These are phyloP conservation scores for Choanephora cucurbitarum DNA, from an alignment of 371 early-diverging fungal genomes.

Conservation along the genomic window DNA sequence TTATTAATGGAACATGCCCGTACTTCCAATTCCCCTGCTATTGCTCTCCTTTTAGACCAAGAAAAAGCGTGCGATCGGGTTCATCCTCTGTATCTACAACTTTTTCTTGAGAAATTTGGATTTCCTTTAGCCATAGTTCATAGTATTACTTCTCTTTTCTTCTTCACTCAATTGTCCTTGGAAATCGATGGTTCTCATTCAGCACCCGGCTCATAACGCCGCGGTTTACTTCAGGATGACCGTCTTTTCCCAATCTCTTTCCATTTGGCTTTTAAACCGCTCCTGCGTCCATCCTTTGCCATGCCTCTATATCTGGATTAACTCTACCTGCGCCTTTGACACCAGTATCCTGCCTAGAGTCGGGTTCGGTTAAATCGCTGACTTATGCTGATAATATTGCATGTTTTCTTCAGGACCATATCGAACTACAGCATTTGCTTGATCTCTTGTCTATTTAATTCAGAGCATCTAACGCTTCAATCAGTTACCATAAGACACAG, in stretches of 20 bases:
- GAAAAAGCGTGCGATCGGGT: conserved; percentile 26
- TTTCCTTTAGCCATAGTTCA: conserved; percentile 10
- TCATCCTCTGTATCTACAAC: conserved; percentile 11
- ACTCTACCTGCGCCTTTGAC: too few relatives aligned
- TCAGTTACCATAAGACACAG: too few relatives aligned
- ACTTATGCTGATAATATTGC: too few relatives aligned
- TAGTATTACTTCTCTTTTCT: too few relatives aligned
- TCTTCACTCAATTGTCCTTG: too few relatives aligned
- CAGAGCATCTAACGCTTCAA: too few relatives aligned
- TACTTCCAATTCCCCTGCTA: background rate
- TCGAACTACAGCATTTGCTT: too few relatives aligned
- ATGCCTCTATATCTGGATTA: too few relatives aligned
- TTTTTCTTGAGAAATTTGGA: conserved; percentile 6
- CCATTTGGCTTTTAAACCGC: conserved; percentile 23
- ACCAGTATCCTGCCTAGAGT: too few relatives aligned
- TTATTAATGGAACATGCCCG: conserved; percentile 13
- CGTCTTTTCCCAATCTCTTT: conserved; percentile 15
- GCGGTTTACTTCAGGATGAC: conserved; percentile 18
- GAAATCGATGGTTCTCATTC: conserved; percentile 8
- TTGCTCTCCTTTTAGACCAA: conserved; percentile 19
- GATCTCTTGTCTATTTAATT: too few relatives aligned
- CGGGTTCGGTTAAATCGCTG: too few relatives aligned
- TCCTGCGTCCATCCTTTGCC: conserved; percentile 9
- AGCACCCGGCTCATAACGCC: background rate
- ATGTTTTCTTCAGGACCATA: too few relatives aligned